Conservation (phyloP, 331 rosid genomes). For the Phaseolus coccineus region DNA sequence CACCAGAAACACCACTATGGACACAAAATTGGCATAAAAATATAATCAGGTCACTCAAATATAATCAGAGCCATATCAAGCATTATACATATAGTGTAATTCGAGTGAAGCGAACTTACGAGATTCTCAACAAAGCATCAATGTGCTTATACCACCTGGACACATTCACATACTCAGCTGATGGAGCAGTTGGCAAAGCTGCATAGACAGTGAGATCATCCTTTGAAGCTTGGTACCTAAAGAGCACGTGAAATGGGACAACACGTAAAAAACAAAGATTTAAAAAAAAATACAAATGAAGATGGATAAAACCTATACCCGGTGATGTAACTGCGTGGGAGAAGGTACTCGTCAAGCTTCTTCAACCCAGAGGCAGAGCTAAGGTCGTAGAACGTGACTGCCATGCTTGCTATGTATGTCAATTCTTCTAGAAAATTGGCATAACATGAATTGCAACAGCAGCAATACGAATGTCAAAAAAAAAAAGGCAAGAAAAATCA, state of each 20-base stretch:
- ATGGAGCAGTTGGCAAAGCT: slow-evolving; percentile 64
- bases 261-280: neutral
- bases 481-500: no score
- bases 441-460: neutral
- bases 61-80: no score
- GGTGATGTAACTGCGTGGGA: slow-evolving; percentile 82
- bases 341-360: slow-evolving; percentile 82
- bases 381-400: slow-evolving; percentile 62
- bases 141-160: slow-evolving; percentile 90
- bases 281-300: neutral
- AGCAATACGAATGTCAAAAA: neutral
- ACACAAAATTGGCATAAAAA: neutral
- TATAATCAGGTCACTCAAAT: neutral
- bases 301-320: slow-evolving; percentile 51
- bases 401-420: slow-evolving; percentile 54
- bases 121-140: slow-evolving; percentile 78
- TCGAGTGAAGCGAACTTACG: slow-evolving; percentile 59
- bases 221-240: slow-evolving; percentile 85
- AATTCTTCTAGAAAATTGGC: slow-evolving; percentile 42
- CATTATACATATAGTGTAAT: neutral
- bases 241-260: neutral
- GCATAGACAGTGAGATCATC: slow-evolving; percentile 80
- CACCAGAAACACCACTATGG: slow-evolving; percentile 82
- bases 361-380: slow-evolving; percentile 74
- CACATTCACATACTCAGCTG: slow-evolving; percentile 69